Evolutionary conservation across 176 grass and related monocot genomes (phyloP).

Genomic region (Aegilops umbellulata): DNA sequence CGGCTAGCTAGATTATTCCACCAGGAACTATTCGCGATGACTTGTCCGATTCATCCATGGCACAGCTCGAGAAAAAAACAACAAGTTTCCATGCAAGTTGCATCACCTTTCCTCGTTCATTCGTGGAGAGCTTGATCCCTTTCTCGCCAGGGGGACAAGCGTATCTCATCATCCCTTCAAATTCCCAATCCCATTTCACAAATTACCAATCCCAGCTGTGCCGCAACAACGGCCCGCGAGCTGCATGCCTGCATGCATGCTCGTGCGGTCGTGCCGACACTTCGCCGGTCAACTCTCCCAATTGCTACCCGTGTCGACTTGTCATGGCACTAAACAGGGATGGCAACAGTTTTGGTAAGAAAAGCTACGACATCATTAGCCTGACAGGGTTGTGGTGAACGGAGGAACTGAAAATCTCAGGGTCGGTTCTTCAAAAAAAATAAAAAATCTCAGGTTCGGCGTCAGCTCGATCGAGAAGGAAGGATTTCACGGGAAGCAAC

Average conservation of each 20-base stretch:
- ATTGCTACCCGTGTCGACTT: neutral
- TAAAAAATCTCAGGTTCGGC: too few species aligned
- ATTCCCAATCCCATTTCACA: neutral
- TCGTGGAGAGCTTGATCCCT: too few species aligned
- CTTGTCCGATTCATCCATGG: neutral
- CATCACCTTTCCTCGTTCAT: too few species aligned
- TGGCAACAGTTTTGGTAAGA: too few species aligned
- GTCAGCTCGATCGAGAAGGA: conserved; percentile 1
- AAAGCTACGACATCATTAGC: too few species aligned
- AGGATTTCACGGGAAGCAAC: conserved; percentile 41
- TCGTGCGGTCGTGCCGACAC: conserved; percentile 29
- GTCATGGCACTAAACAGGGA: too few species aligned
- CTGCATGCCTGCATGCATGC: neutral
- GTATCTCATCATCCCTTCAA: neutral
- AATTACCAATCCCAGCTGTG: neutral
- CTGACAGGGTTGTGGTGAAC: neutral
- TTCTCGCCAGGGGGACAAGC: too few species aligned
- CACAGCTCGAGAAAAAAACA: neutral
- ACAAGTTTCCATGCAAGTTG: conserved; percentile 4
- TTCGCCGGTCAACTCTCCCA: neutral
- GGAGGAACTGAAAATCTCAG: neutral
- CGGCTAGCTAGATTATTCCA: neutral
- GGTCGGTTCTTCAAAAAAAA: too few species aligned
- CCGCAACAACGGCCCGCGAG: neutral
- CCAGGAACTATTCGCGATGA: neutral